Conservation (phyloP, 441 rosid genomes). For the Manihot esculenta region DNA sequence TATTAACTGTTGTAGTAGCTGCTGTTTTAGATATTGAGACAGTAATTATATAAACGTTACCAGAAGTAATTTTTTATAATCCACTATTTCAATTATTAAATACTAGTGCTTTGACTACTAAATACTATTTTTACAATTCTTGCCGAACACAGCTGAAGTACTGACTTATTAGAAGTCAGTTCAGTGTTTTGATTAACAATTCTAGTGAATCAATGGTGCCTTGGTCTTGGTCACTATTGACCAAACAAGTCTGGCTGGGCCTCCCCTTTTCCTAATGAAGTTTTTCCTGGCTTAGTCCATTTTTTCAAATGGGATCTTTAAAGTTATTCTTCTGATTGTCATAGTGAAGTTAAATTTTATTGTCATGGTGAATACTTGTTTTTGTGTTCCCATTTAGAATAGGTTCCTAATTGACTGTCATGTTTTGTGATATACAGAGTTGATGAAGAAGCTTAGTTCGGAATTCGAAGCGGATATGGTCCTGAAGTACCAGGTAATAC, state of each 20-base stretch:
- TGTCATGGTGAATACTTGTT: background rate
- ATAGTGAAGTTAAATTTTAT: background rate
- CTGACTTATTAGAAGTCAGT: no score
- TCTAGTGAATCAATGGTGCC: background rate
- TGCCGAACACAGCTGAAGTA: no score
- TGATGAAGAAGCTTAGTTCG: constrained; percentile 58
- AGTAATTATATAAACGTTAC: no score
- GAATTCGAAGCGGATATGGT: constrained; percentile 52
- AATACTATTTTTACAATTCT: no score
- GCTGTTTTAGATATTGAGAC: no score
- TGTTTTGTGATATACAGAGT: constrained; percentile 38
- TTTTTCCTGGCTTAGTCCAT: background rate
- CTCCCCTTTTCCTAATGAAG: background rate
- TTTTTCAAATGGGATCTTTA: background rate
- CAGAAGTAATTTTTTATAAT: no score
- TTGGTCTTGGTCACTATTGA: background rate
- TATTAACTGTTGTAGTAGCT: no score
- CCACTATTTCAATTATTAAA: no score
- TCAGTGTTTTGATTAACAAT: background rate
- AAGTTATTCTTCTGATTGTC: no score
- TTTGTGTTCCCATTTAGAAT: background rate
- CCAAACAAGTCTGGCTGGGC: background rate
- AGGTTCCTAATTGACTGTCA: background rate
- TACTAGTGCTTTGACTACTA: no score
- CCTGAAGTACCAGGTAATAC: constrained; percentile 64